phyloP scores from a whole-genome alignment of 2,329 filamentous ascomycete genomes.

The Stemphylium lycopersici region DNA sequence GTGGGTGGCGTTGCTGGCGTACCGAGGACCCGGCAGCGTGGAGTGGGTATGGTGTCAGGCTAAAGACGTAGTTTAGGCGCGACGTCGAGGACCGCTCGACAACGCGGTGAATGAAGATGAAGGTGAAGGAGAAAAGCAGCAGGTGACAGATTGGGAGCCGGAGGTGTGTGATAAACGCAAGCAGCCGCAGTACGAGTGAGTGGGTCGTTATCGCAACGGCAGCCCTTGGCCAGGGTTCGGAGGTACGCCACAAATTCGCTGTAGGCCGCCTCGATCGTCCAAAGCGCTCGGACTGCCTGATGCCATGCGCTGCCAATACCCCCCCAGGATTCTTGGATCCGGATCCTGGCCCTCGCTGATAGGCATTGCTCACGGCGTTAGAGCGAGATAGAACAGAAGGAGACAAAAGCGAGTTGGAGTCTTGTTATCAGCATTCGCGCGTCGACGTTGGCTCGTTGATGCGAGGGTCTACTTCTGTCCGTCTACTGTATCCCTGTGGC shows the following conservation, averaged over 20 bases:
- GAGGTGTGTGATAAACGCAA: conserved; percentile 17
- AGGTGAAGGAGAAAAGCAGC: conserved; percentile 12
- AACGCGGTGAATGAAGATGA: conserved; percentile 12
- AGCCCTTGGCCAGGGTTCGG: conserved; percentile 22
- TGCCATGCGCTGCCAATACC: conserved; percentile 23
- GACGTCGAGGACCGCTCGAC: neutral
- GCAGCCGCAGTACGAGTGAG: conserved; percentile 14
- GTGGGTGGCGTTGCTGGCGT: conserved; percentile 32
- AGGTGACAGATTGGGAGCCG: conserved; percentile 8
- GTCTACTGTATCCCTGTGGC: conserved; percentile 11
- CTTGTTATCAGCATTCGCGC: conserved; percentile 1
- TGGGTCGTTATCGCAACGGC: conserved; percentile 36
- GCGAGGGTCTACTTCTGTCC: conserved; percentile 4
- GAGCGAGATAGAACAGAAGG: neutral
- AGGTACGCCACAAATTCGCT: conserved; percentile 20
- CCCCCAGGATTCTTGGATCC: conserved; percentile 15
- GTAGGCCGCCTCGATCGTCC: conserved; percentile 22
- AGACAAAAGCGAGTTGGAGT: no score
- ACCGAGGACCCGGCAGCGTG: conserved; percentile 34
- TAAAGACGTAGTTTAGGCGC: neutral
- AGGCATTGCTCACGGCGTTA: conserved; percentile 11
- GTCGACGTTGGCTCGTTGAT: neutral
- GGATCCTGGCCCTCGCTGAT: conserved; percentile 11
- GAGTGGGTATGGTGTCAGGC: conserved; percentile 28
- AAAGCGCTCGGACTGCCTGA: conserved; percentile 21